phyloP scores from a whole-genome alignment of 306 rosid genomes.

The Trifolium repens region DNA sequence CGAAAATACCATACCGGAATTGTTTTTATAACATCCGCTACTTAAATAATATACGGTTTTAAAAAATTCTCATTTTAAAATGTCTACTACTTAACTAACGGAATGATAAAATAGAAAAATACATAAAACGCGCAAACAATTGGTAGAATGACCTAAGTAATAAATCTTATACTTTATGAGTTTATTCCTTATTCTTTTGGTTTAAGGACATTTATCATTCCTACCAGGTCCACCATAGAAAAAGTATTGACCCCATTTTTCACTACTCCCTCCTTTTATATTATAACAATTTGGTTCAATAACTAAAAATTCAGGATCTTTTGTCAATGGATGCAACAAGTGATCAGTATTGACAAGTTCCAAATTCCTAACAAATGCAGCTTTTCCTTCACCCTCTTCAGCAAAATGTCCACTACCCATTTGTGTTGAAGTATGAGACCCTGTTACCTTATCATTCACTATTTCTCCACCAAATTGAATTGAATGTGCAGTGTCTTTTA shows the following conservation, averaged over 20 bases:
- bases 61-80: no score
- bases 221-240: conserved; percentile 97
- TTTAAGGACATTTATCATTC: conserved; percentile 71
- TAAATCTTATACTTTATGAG: no score
- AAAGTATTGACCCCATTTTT: conserved; percentile 88
- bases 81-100: no score
- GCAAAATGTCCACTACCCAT: conserved; percentile 98
- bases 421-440: conserved; percentile 78
- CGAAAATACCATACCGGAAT: no score
- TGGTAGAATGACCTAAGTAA: no score
- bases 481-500: conserved; percentile 74
- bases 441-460: conserved; percentile 64
- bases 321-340: conserved; percentile 62
- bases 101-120: no score
- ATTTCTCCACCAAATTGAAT: conserved; percentile 87
- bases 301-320: conserved; percentile 66
- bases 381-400: conserved; percentile 76
- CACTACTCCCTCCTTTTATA: conserved; percentile 78
- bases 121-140: no score
- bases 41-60: no score
- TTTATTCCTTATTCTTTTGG: no score
- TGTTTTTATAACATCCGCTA: no score
- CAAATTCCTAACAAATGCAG: conserved; percentile 74
- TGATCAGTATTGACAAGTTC: conserved; percentile 91
- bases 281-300: conserved; percentile 88